phyloP scores from a whole-genome alignment of 495 filamentous ascomycete species.

The Talaromyces liani region DNA sequence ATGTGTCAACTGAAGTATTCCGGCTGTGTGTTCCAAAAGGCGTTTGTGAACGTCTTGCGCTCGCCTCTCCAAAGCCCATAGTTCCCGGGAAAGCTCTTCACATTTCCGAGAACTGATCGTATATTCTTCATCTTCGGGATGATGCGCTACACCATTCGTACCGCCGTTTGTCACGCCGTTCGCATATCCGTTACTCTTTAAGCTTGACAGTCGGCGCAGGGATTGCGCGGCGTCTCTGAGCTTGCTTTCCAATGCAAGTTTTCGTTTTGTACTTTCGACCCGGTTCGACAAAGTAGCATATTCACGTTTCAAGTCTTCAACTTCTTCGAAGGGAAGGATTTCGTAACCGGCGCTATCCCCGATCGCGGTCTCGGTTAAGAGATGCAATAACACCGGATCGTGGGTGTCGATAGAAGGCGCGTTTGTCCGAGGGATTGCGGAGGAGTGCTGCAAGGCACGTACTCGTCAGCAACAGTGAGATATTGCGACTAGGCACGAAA shows the following conservation, averaged over 20 bases:
- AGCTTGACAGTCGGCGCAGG: constrained; percentile 67
- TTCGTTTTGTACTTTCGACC: constrained; percentile 72
- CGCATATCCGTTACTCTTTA: constrained; percentile 32
- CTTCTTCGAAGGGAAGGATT: constrained; percentile 81
- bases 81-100: constrained; percentile 72
- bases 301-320: constrained; percentile 87
- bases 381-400: constrained; percentile 65
- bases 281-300: constrained; percentile 57
- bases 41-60: constrained; percentile 61
- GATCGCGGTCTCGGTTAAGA: constrained; percentile 89
- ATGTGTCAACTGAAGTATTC: constrained; percentile 82
- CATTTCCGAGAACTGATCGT: constrained; percentile 69
- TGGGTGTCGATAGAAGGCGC: constrained; percentile 37
- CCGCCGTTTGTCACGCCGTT: constrained; percentile 27
- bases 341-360: constrained; percentile 77
- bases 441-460: constrained; percentile 12
- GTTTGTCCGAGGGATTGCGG: constrained; percentile 23
- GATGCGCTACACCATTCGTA: constrained; percentile 20
- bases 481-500: not conserved
- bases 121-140: constrained; percentile 67
- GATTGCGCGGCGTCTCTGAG: constrained; percentile 87
- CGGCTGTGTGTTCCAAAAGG: constrained; percentile 85
- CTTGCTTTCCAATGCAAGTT: constrained; percentile 85
- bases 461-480: constrained; percentile 13
- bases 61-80: constrained; percentile 69